A percentile compares a stretch with the other conserved stretches of the same genome.
Evolutionary conservation across 495 filamentous ascomycete genomes (phyloP).

Genomic region (Astrothelium macrocarpum): DNA sequence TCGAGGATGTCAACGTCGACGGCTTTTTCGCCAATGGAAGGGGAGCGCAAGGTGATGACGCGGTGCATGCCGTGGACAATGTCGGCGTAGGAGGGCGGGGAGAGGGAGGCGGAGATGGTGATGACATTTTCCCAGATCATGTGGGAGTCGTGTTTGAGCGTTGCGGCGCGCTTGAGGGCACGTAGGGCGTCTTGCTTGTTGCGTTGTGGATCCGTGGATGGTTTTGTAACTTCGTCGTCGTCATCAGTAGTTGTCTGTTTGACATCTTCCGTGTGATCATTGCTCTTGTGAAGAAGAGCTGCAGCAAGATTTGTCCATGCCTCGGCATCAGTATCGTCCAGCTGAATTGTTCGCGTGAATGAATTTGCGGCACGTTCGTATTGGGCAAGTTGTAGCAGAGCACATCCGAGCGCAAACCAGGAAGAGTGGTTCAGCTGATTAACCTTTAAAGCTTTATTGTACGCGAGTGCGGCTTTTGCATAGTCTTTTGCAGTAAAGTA

Average conservation of each 20-base stretch:
- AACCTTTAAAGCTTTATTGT: constrained; percentile 61
- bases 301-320: constrained; percentile 93
- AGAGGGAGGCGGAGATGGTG: constrained; percentile 66
- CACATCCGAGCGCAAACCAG: constrained; percentile 88
- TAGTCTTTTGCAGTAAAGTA: constrained; percentile 56
- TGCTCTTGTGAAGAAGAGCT: constrained; percentile 46
- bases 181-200: constrained; percentile 63
- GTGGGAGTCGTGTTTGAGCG: constrained; percentile 69
- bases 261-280: neutral
- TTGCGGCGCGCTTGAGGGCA: constrained; percentile 75
- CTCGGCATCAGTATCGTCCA: constrained; percentile 81
- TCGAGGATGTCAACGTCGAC: constrained; percentile 66
- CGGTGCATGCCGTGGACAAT: constrained; percentile 61
- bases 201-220: constrained; percentile 41
- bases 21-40: constrained; percentile 59
- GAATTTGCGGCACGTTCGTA: constrained; percentile 80
- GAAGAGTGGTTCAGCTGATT: constrained; percentile 70
- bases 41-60: constrained; percentile 63
- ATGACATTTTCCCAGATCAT: constrained; percentile 95
- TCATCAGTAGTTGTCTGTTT: neutral
- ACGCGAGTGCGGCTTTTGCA: constrained; percentile 64
- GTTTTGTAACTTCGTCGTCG: constrained; percentile 21
- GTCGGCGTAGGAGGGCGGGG: constrained; percentile 64
- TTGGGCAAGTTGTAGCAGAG: constrained; percentile 62
- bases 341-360: constrained; percentile 66